These are phyloP conservation scores for Psilocybe subaeruginosa DNA, from an alignment of 768 basidiomycete genomes.

Conservation along the genomic window DNA sequence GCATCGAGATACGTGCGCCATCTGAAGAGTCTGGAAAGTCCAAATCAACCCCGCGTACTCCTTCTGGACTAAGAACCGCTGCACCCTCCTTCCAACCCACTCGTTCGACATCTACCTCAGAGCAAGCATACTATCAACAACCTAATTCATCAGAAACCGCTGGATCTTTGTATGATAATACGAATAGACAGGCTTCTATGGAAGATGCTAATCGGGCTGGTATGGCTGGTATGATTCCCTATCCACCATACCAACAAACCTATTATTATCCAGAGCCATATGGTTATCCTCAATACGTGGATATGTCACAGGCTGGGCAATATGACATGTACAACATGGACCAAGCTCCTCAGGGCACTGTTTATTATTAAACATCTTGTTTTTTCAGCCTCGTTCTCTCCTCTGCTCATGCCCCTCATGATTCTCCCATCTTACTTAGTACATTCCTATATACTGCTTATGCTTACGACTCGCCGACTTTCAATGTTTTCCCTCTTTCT, in stretches of 20 bases:
- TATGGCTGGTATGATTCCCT: constrained; percentile 47
- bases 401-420: constrained; percentile 25
- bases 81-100: constrained; percentile 55
- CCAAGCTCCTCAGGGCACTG: constrained; percentile 49
- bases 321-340: constrained; percentile 71
- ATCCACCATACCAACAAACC: constrained; percentile 60
- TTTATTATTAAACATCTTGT: constrained; percentile 57
- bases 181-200: constrained; percentile 24
- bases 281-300: constrained; percentile 68
- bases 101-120: constrained; percentile 26
- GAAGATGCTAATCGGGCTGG: constrained; percentile 24
- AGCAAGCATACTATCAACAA: constrained; percentile 28
- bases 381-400: constrained; percentile 8
- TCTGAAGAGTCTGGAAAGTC: constrained; percentile 35
- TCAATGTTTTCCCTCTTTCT: constrained; percentile 17
- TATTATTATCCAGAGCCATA: constrained; percentile 79
- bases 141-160: constrained; percentile 25
- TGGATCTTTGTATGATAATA: constrained; percentile 29
- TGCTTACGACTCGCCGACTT: constrained; percentile 20
- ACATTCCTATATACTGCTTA: constrained; percentile 26
- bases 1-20: constrained; percentile 76
- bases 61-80: constrained; percentile 50
- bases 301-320: constrained; percentile 64
- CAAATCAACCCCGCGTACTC: constrained; percentile 33
- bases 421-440: constrained; percentile 24